Conservation (phyloP, 768 basidiomycete genomes). For the Lentinula raphanica region DNA sequence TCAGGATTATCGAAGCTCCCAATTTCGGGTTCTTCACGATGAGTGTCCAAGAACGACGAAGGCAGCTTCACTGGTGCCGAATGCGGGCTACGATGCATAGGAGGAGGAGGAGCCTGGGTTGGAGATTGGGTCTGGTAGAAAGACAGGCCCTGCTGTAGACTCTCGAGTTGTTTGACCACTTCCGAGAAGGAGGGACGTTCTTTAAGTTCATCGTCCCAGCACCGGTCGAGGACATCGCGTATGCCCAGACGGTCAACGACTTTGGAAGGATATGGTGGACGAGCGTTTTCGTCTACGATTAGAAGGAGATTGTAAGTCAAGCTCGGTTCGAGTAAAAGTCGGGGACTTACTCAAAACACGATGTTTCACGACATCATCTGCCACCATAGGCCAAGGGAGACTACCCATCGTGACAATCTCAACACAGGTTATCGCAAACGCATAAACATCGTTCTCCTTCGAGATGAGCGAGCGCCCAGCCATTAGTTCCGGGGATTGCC, state of each 20-base stretch:
- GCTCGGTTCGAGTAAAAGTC: no score
- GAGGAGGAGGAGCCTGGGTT: background rate
- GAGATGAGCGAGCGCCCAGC: constrained; percentile 19
- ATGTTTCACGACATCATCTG: constrained; percentile 22
- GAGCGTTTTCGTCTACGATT: background rate
- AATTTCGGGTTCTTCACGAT: background rate
- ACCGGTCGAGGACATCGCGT: background rate
- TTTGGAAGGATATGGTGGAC: background rate
- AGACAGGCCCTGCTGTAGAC: background rate
- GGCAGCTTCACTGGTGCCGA: background rate
- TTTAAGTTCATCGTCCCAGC: background rate
- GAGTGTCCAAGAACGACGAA: background rate
- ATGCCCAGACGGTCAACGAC: background rate
- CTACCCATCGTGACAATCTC: constrained; percentile 37
- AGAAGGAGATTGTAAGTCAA: background rate
- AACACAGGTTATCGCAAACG: constrained; percentile 38
- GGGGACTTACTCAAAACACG: constrained; percentile 26
- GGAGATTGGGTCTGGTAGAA: background rate
- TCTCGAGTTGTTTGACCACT: background rate
- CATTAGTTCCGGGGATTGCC: constrained; percentile 42
- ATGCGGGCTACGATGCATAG: background rate
- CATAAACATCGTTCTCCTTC: constrained; percentile 35
- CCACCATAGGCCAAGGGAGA: constrained; percentile 26
- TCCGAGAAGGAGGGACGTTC: background rate
- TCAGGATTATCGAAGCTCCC: background rate